Percentiles rank a stretch among this genome's conserved stretches.
These are phyloP conservation scores for Phytophthora rubi DNA, from an alignment of 352 stramenopile genomes.

Conservation along the genomic window DNA sequence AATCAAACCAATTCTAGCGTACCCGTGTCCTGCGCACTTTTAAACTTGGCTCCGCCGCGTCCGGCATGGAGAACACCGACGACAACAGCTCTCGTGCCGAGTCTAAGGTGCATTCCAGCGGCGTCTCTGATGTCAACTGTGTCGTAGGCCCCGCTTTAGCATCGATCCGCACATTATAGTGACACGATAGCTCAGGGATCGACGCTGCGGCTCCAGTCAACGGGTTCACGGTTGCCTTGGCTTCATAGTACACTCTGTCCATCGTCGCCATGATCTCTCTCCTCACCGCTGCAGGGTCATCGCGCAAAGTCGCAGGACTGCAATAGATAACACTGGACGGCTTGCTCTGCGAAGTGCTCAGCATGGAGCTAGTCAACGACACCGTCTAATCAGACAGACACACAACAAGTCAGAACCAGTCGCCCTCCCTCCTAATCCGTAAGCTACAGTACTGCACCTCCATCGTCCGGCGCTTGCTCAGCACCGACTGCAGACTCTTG, in stretches of 20 bases:
- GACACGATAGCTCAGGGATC: slow-evolving; percentile 27
- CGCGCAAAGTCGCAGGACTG: slow-evolving; percentile 1
- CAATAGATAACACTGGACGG: slow-evolving; percentile 1
- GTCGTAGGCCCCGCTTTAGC: slow-evolving; percentile 27
- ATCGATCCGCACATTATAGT: slow-evolving; percentile 32
- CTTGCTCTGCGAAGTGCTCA: slow-evolving; percentile 16
- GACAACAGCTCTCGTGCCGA: slow-evolving; percentile 25
- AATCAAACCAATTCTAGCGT: slow-evolving; percentile 3
- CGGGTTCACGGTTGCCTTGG: slow-evolving; percentile 26
- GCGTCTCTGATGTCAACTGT: slow-evolving; percentile 36
- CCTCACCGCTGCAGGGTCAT: slow-evolving; percentile 23
- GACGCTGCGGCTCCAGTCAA: slow-evolving; percentile 30
- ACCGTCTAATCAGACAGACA: slow-evolving; percentile 21
- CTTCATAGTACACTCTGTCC: slow-evolving; percentile 40
- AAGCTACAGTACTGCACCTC: slow-evolving; percentile 14
- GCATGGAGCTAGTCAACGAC: slow-evolving; percentile 27
- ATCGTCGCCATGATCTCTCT: slow-evolving; percentile 32
- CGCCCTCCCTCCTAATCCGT: background rate
- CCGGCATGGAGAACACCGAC: slow-evolving; percentile 26
- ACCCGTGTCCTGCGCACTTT: slow-evolving; percentile 30
- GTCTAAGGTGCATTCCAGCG: slow-evolving; percentile 34
- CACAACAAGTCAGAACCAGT: background rate
- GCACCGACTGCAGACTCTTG: slow-evolving; percentile 26
- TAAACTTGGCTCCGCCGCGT: slow-evolving; percentile 15
- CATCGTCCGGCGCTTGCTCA: slow-evolving; percentile 28